Base-by-base conservation (phyloP, 164 flowering plant species). In the Tinospora cordifolia region DNA sequence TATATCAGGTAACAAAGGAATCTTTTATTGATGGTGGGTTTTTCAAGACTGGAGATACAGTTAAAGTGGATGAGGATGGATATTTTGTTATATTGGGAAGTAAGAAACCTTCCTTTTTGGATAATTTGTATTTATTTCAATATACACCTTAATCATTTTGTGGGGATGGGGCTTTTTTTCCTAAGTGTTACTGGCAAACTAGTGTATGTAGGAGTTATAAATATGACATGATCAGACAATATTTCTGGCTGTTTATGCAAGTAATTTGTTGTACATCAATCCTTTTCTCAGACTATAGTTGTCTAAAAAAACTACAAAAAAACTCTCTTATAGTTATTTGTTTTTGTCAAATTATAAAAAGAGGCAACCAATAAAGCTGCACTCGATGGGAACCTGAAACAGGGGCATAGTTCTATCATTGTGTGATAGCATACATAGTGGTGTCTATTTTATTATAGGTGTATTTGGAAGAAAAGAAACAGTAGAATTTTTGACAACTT, bases 1-100 rank as follows among this genome's bases (percentile, higher is more conserved):
- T 74, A 14, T 72, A 12, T 41, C 74, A 94, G 98, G 91, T 92
- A 40, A 95, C 98, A 21, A 85, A 84, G 81, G 88, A 83, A 63
- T 92, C 97, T 14, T 92, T 95, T 80, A 80, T 77, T 67, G 89
- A 81, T 62, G 98, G 73, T 75, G 98, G 98, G 4, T 95, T 84
- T 86, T 92, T 95, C 87, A 88, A 82, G 83, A 95, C 99, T 67
- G 97, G 98, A 67, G 98, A 95, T 81, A 83, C 96, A 66, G 94
- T 84, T 63, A 87, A 69, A 73, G 79, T 87, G 72, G 97, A 95
- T 82, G 95, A 90, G 78, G 99, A 95, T 79, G 99, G 99, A 30
- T 95, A 95, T 78, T 91, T 82, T 82, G 68, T 91, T 78, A 92
- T 95, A 75, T 79, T 95, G 84, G 98, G 99, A 78, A 91, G 99